Evolutionary conservation across 257 asterid genomes (phyloP).

Genomic region (Euphrasia confusa): DNA sequence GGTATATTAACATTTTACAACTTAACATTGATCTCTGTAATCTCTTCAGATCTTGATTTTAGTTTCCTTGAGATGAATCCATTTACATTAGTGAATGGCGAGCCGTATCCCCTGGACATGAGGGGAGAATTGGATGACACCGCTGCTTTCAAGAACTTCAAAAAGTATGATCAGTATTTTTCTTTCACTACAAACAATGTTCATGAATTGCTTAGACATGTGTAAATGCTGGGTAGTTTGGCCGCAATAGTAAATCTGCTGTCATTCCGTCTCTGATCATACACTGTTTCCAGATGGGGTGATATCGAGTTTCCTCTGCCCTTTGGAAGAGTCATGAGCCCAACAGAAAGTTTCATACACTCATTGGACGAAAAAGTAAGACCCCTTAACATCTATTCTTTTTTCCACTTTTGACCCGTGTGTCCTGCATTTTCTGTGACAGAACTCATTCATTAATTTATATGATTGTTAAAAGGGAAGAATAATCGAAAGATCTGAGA

Average conservation of each 20-base stretch:
- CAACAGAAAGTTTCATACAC: constrained; percentile 71
- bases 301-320: constrained; percentile 68
- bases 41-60: constrained; percentile 62
- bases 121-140: constrained; percentile 90
- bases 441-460: background rate
- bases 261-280: constrained; percentile 16
- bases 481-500: background rate
- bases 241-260: constrained; percentile 1
- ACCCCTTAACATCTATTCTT: constrained; percentile 2
- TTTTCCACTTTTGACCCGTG: constrained; percentile 1
- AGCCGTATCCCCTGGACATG: constrained; percentile 79
- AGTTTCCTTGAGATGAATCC: constrained; percentile 88
- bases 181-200: constrained; percentile 4
- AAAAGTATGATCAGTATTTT: constrained; percentile 42
- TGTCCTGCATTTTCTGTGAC: background rate
- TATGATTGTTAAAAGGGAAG: background rate
- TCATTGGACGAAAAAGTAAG: constrained; percentile 71
- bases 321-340: constrained; percentile 76
- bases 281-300: constrained; percentile 59
- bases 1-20: background rate
- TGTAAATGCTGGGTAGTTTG: constrained; percentile 8
- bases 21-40: constrained; percentile 16
- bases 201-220: constrained; percentile 5
- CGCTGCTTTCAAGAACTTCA: constrained; percentile 76
- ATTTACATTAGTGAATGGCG: constrained; percentile 63